Evolutionary conservation across 345 rosid genomes (phyloP), one percentile per base, ranked within the genome.

Genomic region (Corchorus capsularis): DNA sequence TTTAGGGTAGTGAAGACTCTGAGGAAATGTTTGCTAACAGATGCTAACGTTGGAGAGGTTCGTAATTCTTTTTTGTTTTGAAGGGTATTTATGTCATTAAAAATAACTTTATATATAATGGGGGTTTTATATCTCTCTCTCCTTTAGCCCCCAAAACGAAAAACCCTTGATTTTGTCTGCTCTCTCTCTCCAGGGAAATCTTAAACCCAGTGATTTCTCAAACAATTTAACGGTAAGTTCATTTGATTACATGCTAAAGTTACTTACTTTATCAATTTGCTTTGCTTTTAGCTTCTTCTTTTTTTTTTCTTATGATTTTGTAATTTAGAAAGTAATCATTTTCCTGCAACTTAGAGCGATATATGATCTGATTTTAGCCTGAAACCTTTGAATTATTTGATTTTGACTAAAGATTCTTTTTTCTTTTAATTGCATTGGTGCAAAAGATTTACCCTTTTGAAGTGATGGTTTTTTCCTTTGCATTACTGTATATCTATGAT

Each of bases 51-150:
- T 13, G 55, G 19, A 39, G 6, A 7, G 14, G n/a, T 68, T 32
- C 4, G 72, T 50, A 50, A 50, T 50, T 69, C 20, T 1, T 1
- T 32, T 34, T 50, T n/a, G 4, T 43, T 1, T 16, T 69, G 6
- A 69, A 34, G 59, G 73, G 73, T 69, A 69, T 50, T 69, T 50
- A 32, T 11, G 73, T 69, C 73, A 50, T 50, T 69, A 1, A 32
- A 1, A 0, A n/a, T 32, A 52, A 3, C 4, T 27, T 15, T 1
- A 4, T n/a, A n/a, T n/a, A n/a, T n/a, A n/a, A n/a, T n/a, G n/a
- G 15, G 35, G 59, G 60, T 50, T 50, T 50, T 69, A 16, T 8
- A 8, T 49, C 5, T 22, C 5, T 49, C 49, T 8, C 32, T 19
- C 32, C 16, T 10, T 63, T 63, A 13, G 53, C 53, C 13, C 72